Percentiles rank a stretch among this genome's conserved stretches.
Conservation (phyloP, 306 rosid genomes). For the Lathyrus tuberosus region DNA sequence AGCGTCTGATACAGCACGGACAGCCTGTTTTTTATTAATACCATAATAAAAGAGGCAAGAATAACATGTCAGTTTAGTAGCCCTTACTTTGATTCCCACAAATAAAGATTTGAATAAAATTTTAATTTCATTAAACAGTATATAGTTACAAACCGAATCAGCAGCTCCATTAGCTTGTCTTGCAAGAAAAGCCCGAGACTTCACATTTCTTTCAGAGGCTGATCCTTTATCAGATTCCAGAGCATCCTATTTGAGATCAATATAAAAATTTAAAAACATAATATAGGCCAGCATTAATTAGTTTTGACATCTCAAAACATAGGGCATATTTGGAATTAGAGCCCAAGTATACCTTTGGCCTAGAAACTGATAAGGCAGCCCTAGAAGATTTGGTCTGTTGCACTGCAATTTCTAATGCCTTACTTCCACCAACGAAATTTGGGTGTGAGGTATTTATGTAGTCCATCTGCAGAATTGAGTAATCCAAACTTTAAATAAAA, state of each 20-base stretch:
- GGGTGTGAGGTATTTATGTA: slow-evolving; percentile 97
- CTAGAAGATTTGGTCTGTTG: slow-evolving; percentile 83
- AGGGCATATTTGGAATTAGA: slow-evolving; percentile 26
- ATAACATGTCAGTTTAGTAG: background rate
- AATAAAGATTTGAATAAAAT: slow-evolving; percentile 14
- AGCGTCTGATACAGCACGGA: slow-evolving; percentile 63
- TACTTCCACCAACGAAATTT: slow-evolving; percentile 96
- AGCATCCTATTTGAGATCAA: slow-evolving; percentile 63
- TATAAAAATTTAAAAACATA: background rate
- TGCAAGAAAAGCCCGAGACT: slow-evolving; percentile 73
- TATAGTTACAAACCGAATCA: slow-evolving; percentile 69
- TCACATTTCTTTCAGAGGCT: slow-evolving; percentile 77
- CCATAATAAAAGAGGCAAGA: slow-evolving; percentile 31
- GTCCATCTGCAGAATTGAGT: slow-evolving; percentile 76
- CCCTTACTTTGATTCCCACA: slow-evolving; percentile 12
- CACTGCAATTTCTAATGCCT: slow-evolving; percentile 79
- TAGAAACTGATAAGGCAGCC: slow-evolving; percentile 56
- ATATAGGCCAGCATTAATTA: slow-evolving; percentile 9
- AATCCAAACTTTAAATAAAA: slow-evolving; percentile 23
- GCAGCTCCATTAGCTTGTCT: slow-evolving; percentile 85
- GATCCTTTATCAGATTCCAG: slow-evolving; percentile 78
- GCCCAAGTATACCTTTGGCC: slow-evolving; percentile 64
- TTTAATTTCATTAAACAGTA: slow-evolving; percentile 18
- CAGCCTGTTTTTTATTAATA: slow-evolving; percentile 57
- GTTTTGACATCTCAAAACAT: slow-evolving; percentile 18